Evolutionary conservation across 352 stramenopile species (phyloP).

Genomic region (Thalassiosira hispida): DNA sequence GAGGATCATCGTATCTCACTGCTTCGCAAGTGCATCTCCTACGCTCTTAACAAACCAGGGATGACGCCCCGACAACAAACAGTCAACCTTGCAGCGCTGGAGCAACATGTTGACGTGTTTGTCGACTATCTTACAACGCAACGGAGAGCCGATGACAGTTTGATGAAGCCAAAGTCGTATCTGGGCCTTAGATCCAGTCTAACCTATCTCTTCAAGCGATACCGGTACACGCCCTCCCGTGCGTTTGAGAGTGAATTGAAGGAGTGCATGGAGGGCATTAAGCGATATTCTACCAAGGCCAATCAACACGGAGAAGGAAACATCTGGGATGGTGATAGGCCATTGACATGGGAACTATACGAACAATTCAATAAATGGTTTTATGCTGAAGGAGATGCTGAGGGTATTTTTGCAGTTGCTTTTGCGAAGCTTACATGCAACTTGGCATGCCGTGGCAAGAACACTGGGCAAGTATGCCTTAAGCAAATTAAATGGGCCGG

Average conservation of each 20-base stretch:
- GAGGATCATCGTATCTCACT: neutral
- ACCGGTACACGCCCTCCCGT: neutral
- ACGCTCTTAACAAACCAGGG: slow-evolving; percentile 2
- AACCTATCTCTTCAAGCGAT: slow-evolving; percentile 5
- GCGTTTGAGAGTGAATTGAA: slow-evolving; percentile 14
- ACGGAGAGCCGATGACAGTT: neutral
- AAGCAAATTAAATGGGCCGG: slow-evolving; percentile 20
- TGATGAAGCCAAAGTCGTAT: slow-evolving; percentile 14
- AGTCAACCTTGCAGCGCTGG: neutral
- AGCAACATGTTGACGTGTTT: slow-evolving; percentile 3
- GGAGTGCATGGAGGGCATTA: slow-evolving; percentile 25
- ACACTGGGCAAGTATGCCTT: slow-evolving; percentile 9
- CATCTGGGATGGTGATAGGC: slow-evolving; percentile 14
- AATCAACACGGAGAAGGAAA: slow-evolving; percentile 19
- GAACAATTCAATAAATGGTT: slow-evolving; percentile 21
- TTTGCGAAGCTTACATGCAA: slow-evolving; percentile 30
- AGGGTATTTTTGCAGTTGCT: slow-evolving; percentile 12
- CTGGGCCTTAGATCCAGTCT: slow-evolving; percentile 4
- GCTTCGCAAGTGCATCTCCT: neutral
- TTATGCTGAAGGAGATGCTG: neutral
- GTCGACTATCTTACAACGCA: neutral
- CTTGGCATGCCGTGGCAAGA: slow-evolving; percentile 27
- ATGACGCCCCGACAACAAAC: neutral
- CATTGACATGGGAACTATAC: slow-evolving; percentile 22
- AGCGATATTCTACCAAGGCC: neutral